phyloP scores from a whole-genome alignment of 108 stramenopile species.

The Skeletonema marinoi region DNA sequence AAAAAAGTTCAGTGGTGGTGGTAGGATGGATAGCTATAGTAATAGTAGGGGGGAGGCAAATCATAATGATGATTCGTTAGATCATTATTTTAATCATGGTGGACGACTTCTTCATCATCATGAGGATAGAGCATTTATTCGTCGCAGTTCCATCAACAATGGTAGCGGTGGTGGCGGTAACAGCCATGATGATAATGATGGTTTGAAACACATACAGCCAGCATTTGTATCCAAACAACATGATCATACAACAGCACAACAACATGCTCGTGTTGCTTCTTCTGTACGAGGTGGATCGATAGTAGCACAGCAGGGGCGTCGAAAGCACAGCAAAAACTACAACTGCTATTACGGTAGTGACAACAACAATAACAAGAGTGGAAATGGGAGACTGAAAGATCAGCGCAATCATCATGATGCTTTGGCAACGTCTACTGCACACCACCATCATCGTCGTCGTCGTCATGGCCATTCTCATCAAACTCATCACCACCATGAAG shows the following conservation, averaged over 20 bases:
- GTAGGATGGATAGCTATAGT: too few relatives aligned
- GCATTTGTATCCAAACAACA: neutral
- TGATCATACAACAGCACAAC: neutral
- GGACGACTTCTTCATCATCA: neutral
- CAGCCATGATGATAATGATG: neutral
- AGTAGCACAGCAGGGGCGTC: neutral
- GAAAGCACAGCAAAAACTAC: too few relatives aligned
- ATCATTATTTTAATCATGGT: slow-evolving; percentile 4
- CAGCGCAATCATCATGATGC: neutral
- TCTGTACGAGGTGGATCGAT: neutral
- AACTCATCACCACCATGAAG: neutral
- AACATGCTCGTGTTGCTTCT: neutral
- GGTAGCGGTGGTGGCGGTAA: neutral
- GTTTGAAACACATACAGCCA: neutral
- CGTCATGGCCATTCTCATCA: neutral
- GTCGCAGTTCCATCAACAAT: neutral
- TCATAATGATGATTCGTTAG: neutral
- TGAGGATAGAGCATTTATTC: neutral
- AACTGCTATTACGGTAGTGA: neutral
- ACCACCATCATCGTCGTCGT: too few relatives aligned
- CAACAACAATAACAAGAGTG: neutral
- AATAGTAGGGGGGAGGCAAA: too few relatives aligned
- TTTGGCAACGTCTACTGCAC: too few relatives aligned
- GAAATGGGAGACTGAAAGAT: too few relatives aligned
- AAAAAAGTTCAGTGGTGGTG: too few relatives aligned